phyloP scores from a whole-genome alignment of 371 early-diverging fungal species.

The Mortierella sp. region DNA sequence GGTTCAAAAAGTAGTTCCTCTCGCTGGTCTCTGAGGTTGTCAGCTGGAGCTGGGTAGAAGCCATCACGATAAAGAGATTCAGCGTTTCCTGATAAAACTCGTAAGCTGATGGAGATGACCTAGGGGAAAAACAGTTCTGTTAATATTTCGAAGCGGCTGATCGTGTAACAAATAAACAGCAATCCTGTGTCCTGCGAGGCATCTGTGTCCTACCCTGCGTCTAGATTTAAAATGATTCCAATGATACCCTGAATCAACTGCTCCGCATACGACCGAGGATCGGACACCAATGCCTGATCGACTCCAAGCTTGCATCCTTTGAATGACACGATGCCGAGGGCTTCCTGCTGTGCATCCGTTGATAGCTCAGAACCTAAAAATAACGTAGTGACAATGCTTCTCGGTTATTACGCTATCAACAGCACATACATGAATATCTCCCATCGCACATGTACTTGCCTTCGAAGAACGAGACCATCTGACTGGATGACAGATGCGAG shows the following conservation, averaged over 20 bases:
- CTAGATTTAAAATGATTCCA: constrained; percentile 70
- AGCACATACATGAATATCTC: neutral
- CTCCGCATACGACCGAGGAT: constrained; percentile 66
- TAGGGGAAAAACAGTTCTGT: constrained; percentile 28
- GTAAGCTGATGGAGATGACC: constrained; percentile 69
- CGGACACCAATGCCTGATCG: constrained; percentile 56
- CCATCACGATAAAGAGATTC: constrained; percentile 73
- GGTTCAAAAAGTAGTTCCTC: constrained; percentile 74
- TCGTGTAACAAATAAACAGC: neutral
- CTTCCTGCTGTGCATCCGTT: constrained; percentile 50
- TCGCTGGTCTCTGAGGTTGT: constrained; percentile 57
- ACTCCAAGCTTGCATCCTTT: constrained; percentile 62
- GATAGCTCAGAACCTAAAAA: constrained; percentile 40
- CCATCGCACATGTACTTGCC: constrained; percentile 43
- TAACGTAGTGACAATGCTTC: neutral
- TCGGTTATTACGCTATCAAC: neutral
- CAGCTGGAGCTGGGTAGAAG: constrained; percentile 77
- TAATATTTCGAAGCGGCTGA: neutral
- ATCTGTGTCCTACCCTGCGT: constrained; percentile 65
- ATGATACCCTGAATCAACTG: constrained; percentile 72
- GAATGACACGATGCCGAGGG: constrained; percentile 52
- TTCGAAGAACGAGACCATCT: constrained; percentile 76
- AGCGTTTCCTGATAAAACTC: constrained; percentile 80
- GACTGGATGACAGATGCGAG: constrained; percentile 68
- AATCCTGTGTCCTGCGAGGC: neutral